Evolutionary conservation across 2,329 filamentous ascomycete genomes (phyloP), one percentile per base, ranked within the genome.

Genomic region (Alternaria arbusti): DNA sequence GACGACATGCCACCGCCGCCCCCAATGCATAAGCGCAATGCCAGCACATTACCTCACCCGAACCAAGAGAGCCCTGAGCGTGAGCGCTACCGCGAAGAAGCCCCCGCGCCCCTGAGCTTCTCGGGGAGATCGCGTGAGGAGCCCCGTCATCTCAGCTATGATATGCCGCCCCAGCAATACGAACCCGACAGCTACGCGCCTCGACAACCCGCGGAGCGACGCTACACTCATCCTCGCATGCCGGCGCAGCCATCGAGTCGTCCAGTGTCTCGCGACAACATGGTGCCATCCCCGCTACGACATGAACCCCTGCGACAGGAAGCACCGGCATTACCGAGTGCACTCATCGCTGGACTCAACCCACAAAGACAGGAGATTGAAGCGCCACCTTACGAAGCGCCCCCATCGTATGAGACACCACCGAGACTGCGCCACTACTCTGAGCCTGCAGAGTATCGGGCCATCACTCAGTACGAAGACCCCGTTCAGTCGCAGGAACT

Each of bases 1-100:
- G 88, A 88, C 20, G 85, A 86, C 44, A 73, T 79, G 36, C 79
- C 80, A 12, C 80, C 80, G 17, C 79, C 79, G 2, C 79, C 79
- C 5, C 79, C 79, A 10, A 74, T 77, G 49, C 80, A 81, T 58
- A 71, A 78, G 47, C 78, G 74, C 51, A 74, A 76, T 56, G 74
- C 78, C 12, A 72, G 74, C 20, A 76, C 75, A 3, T 25, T 78
- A 10, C 63, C 69, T 8, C 74, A 76, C 49, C 69, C 74, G 7
- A 66, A 73, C 45, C 70, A 74, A 15, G 68, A 74, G 32, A 64
- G 54, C 36, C 58, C 59, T 5, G 46, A 56, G 8, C 60, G 63
- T 5, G 47, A 56, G 9, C 70, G 67, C 44, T 78, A 78, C 54
- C 70, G 68, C 8, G 64, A 67, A 15, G 75, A 78, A 57, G 70